Conservation (phyloP, 176 grass and related monocot genomes). For the Raddia guianensis region DNA sequence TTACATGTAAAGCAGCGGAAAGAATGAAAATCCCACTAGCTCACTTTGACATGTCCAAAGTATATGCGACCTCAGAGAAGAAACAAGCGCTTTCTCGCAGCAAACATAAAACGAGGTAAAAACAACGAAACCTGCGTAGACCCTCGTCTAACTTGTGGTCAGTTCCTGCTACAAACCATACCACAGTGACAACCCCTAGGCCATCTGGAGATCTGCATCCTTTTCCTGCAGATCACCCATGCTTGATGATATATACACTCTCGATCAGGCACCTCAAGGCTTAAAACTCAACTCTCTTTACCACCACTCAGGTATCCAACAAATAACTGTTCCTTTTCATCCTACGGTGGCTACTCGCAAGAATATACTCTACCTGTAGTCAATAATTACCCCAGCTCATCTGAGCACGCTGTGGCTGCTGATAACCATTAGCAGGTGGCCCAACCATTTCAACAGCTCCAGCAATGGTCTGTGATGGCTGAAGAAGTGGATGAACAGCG, state of each 20-base stretch:
- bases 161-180: slow-evolving; percentile 58
- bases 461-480: slow-evolving; percentile 63
- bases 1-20: slow-evolving; percentile 60
- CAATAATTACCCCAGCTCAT: slow-evolving; percentile 87
- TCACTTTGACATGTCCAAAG: slow-evolving; percentile 44
- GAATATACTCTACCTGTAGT: slow-evolving; percentile 36
- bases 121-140: slow-evolving; percentile 42
- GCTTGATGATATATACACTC: slow-evolving; percentile 71
- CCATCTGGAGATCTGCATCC: slow-evolving; percentile 48
- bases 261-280: slow-evolving; percentile 45
- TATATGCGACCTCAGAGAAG: slow-evolving; percentile 40
- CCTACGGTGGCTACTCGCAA: slow-evolving; percentile 28
- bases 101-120: slow-evolving; percentile 43
- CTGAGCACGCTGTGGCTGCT: slow-evolving; percentile 68
- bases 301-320: slow-evolving; percentile 38
- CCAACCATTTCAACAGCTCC: slow-evolving; percentile 77
- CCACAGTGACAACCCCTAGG: slow-evolving; percentile 40
- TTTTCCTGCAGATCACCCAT: slow-evolving; percentile 54
- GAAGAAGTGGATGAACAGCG: slow-evolving; percentile 60
- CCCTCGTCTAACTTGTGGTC: slow-evolving; percentile 61
- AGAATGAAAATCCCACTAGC: slow-evolving; percentile 52
- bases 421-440: slow-evolving; percentile 51
- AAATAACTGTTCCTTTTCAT: slow-evolving; percentile 41
- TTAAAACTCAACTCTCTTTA: slow-evolving; percentile 41
- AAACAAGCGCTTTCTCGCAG: slow-evolving; percentile 39